Evolutionary conservation across 345 rosid genomes (phyloP).

Genomic region (Syzygium aromaticum): DNA sequence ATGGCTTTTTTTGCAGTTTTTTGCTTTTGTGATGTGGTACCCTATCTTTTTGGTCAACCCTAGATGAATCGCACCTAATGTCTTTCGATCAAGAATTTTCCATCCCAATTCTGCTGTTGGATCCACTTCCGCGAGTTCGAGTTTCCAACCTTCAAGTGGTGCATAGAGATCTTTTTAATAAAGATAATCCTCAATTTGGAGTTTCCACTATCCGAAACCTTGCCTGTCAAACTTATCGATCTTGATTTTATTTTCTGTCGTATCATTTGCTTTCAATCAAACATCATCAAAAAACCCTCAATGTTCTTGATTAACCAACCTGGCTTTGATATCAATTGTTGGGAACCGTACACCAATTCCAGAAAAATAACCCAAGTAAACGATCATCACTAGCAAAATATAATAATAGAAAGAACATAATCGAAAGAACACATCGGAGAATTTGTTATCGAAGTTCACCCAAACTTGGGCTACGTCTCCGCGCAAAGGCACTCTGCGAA

Average conservation of each 20-base stretch:
- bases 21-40: neutral
- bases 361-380: too few relatives aligned
- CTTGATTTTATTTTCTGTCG: accelerated
- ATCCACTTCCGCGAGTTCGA: neutral
- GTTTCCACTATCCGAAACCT: neutral
- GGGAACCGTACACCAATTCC: accelerated
- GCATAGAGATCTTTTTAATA: accelerated
- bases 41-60: neutral
- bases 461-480: neutral
- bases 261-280: accelerated
- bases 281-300: neutral
- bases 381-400: neutral
- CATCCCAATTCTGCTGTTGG: accelerated
- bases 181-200: neutral
- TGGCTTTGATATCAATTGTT: accelerated
- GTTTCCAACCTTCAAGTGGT: neutral
- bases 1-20: neutral
- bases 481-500: accelerated
- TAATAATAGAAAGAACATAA: too few relatives aligned
- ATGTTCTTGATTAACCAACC: neutral
- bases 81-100: neutral
- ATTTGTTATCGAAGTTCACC: neutral
- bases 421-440: accelerated
- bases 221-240: neutral
- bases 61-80: neutral